Evolutionary conservation across 129 eudicot genomes (phyloP), one percentile per base, ranked within the genome.

Genomic region (Centella asiatica): DNA sequence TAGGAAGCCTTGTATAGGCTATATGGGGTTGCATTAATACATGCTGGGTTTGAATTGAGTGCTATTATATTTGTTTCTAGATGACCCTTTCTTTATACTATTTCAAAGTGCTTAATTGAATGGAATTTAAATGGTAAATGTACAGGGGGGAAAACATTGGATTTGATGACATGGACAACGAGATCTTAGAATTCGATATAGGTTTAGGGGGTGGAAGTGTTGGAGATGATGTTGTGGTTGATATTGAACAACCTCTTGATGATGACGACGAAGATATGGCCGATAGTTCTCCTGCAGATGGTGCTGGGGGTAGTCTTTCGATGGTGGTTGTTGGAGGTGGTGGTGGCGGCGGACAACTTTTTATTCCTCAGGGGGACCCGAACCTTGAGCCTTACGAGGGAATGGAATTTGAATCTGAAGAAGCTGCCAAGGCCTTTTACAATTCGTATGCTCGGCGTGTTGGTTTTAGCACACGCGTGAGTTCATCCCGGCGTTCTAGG

Each of bases 381-480:
- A 74, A 76, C 59, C 86, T 80, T 4, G 86, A 80, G 60, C 86
- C 86, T 12, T 80, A 60, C 28, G 86, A 76, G 61, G 82, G 77
- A 12, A 80, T 80, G 86, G 86, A 80, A 54, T 80, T 80, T 54
- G 86, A 80, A 55, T 80, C 86, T 0, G 86, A 80, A 69, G 86
- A 80, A 71, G 82, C 86, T 66, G 79, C 86, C 66, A 80, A 80
- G 69, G 86, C 79, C 20, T 80, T 76, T 49, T 80, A 80, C 39
- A 80, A 80, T 52, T 80, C 77, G 0, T 80, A 80, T 48, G 82
- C 82, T 27, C 72, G 86, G 5, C 86, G 86, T 29, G 82, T 80
- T 8, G 86, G 86, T 46, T 80, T 80, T 55, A 80, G 86, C 57
- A 80, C 82, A 2, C 80, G 82, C 28, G 86, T 80, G 61, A 80